A percentile compares a stretch with the other conserved stretches of the same genome.
Conservation (phyloP, 2,329 filamentous ascomycete genomes). For the Epichloe hybrida region DNA sequence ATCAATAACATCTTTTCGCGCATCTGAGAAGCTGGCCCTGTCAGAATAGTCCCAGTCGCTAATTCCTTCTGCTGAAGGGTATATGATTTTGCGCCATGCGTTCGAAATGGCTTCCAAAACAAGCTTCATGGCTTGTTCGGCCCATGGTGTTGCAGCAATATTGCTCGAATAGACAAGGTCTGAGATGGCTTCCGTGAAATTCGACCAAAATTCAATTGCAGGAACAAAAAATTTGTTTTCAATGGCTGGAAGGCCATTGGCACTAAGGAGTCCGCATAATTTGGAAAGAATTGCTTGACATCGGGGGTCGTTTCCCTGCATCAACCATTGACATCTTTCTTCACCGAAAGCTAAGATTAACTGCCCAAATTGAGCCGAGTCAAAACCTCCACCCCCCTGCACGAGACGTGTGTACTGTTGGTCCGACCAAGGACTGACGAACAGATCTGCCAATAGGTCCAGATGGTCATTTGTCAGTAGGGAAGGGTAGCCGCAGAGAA, state of each 20-base stretch:
- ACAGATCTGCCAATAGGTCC: constrained; percentile 40
- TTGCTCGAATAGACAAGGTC: constrained; percentile 42
- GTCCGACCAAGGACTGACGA: constrained; percentile 46
- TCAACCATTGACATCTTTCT: constrained; percentile 46
- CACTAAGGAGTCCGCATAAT: constrained; percentile 51
- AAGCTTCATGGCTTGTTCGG: constrained; percentile 41
- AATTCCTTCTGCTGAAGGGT: constrained; percentile 44
- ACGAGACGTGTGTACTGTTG: constrained; percentile 41
- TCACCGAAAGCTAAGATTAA: constrained; percentile 58
- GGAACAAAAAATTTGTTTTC: constrained; percentile 66
- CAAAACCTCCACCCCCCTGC: constrained; percentile 50
- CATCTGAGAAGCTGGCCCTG: constrained; percentile 53
- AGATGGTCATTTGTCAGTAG: constrained; percentile 50
- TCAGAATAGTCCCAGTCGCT: constrained; percentile 58
- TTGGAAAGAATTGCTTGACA: constrained; percentile 40
- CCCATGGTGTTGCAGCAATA: constrained; percentile 36
- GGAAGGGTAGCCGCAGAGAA: constrained; percentile 48
- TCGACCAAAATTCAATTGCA: constrained; percentile 70
- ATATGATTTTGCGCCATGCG: constrained; percentile 56
- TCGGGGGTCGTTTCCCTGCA: constrained; percentile 35
- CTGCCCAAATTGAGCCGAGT: constrained; percentile 50
- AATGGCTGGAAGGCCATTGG: constrained; percentile 51
- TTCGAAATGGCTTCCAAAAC: constrained; percentile 52
- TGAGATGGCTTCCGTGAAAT: constrained; percentile 55
- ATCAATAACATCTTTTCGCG: constrained; percentile 67